These are phyloP conservation scores for Umbelopsis sp. DNA, from an alignment of 192 early-diverging fungal species.

Conservation along the genomic window DNA sequence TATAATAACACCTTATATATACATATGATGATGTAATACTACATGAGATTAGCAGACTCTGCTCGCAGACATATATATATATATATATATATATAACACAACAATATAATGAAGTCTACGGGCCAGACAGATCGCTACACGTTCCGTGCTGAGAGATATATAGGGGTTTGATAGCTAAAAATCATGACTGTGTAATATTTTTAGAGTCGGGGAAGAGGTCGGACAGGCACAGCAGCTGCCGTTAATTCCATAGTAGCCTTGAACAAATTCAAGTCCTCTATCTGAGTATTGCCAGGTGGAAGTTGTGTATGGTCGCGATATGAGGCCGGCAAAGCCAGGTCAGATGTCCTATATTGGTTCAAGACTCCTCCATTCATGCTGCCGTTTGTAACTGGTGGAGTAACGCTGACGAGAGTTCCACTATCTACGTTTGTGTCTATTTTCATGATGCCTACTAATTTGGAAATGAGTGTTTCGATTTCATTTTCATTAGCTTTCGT, in stretches of 20 bases:
- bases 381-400: not conserved
- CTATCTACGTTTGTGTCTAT: constrained; percentile 8
- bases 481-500: constrained; percentile 36
- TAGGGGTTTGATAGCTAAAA: too few species aligned
- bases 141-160: too few species aligned
- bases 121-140: too few species aligned
- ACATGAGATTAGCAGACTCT: too few species aligned
- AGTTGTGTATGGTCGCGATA: constrained; percentile 35
- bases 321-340: not conserved
- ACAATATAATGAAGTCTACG: too few species aligned
- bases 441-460: constrained; percentile 30
- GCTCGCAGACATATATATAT: too few species aligned
- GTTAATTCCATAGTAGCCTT: constrained; percentile 54
- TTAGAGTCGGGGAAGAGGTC: not conserved
- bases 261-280: constrained; percentile 51
- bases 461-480: constrained; percentile 34
- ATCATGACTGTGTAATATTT: too few species aligned
- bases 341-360: too few species aligned
- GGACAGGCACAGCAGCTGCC: constrained; percentile 44
- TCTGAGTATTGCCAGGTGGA: constrained; percentile 45
- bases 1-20: too few species aligned
- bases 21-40: too few species aligned
- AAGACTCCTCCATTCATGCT: not conserved
- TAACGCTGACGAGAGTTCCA: constrained; percentile 21
- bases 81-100: too few species aligned